These are phyloP conservation scores for Psilocybe tampanensis DNA, from an alignment of 768 basidiomycete genomes.

Conservation along the genomic window DNA sequence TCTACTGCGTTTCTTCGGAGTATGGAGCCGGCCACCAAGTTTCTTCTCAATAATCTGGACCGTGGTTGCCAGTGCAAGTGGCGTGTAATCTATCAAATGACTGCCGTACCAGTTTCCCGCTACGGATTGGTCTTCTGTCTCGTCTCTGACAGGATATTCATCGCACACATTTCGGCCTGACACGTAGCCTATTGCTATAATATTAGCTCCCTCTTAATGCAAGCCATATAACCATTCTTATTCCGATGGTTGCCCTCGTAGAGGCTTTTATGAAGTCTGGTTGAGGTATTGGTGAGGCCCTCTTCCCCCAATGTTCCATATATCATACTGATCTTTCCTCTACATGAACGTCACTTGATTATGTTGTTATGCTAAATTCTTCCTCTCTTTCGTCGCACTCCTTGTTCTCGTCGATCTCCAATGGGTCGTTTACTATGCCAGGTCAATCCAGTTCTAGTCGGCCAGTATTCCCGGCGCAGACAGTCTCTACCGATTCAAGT, in stretches of 20 bases:
- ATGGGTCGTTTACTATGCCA: conserved; percentile 3
- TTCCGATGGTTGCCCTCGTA: conserved; percentile 14
- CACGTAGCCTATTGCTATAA: conserved; percentile 28
- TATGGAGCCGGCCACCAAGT: conserved; percentile 9
- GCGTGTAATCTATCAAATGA: conserved; percentile 35
- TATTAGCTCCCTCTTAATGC: conserved; percentile 12
- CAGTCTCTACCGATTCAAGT: neutral
- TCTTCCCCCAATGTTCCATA: conserved; percentile 10
- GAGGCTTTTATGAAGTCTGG: conserved; percentile 15
- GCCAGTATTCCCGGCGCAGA: neutral
- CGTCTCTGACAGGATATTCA: conserved; percentile 26
- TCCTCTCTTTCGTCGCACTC: conserved; percentile 1
- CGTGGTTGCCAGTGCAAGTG: conserved; percentile 20
- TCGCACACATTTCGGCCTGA: conserved; percentile 35
- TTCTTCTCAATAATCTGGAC: conserved; percentile 10
- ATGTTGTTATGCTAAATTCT: neutral
- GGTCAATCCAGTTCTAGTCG: neutral
- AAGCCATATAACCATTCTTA: conserved; percentile 9
- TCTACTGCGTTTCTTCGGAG: neutral
- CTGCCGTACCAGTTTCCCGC: conserved; percentile 24
- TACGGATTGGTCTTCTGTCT: conserved; percentile 13
- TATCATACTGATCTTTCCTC: conserved; percentile 1
- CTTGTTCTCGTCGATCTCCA: conserved; percentile 2
- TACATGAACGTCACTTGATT: neutral
- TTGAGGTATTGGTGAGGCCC: conserved; percentile 16